phyloP scores from a whole-genome alignment of 2,329 filamentous ascomycete genomes.

The Aspergillus nomiae region DNA sequence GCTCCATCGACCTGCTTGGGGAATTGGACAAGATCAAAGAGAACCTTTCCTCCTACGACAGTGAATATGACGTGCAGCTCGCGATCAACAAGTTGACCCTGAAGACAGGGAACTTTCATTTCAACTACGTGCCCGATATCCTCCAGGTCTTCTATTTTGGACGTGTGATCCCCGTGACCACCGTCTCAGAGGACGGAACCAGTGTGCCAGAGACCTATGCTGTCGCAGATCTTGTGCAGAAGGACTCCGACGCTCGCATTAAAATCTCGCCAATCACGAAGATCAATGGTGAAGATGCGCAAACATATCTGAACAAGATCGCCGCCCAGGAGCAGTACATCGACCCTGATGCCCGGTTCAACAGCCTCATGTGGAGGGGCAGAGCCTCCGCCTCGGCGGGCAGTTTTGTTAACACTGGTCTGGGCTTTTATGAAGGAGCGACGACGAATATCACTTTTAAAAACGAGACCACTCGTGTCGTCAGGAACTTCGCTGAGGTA shows the following conservation, averaged over 20 bases:
- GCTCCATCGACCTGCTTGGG: slow-evolving; percentile 11
- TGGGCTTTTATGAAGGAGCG: slow-evolving; percentile 28
- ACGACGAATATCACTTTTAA: slow-evolving; percentile 31
- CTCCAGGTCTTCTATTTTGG: slow-evolving; percentile 10
- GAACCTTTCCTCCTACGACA: slow-evolving; percentile 9
- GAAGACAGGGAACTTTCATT: slow-evolving; percentile 13
- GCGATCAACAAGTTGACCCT: slow-evolving; percentile 11
- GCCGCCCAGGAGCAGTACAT: slow-evolving; percentile 21
- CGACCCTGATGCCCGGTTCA: slow-evolving; percentile 37
- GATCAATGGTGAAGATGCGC: slow-evolving; percentile 33
- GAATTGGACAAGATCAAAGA: slow-evolving; percentile 15
- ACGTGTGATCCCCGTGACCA: slow-evolving; percentile 6
- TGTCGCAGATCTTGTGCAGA: slow-evolving; percentile 16
- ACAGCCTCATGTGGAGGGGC: slow-evolving; percentile 29
- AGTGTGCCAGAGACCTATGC: slow-evolving; percentile 7
- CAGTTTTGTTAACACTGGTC: slow-evolving; percentile 5
- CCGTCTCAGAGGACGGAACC: slow-evolving; percentile 10
- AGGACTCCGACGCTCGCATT: slow-evolving; percentile 12
- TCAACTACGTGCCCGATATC: slow-evolving; percentile 12
- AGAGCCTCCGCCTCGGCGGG: slow-evolving; percentile 2
- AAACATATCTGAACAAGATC: slow-evolving; percentile 26
- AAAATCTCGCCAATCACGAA: slow-evolving; percentile 28
- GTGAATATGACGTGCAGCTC: slow-evolving; percentile 14
- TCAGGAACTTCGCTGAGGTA: background rate
- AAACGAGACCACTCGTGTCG: slow-evolving; percentile 27